Base-by-base conservation (phyloP, 2,329 filamentous ascomycete genomes). In the Canariomyces notabilis region DNA sequence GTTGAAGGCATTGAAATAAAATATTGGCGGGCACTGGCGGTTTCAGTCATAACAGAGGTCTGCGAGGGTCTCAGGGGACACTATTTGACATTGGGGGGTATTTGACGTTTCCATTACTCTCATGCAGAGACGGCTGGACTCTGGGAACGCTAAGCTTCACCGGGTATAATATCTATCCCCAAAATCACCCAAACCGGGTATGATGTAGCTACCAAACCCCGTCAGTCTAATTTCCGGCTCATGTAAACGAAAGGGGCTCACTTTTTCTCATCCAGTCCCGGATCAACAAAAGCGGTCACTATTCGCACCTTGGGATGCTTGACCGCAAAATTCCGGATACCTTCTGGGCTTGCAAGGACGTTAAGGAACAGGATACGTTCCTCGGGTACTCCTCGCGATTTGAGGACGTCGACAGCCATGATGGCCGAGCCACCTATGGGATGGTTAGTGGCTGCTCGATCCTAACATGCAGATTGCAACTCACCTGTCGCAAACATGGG, bases 401-500 rank as follows among this genome's bases (percentile, higher is more conserved):
- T 94, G 57, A 98, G 75, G 3, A 96, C 89, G 54, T 97, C 88
- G 15, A 97, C 90, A 22, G 93, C 93, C 87, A 98, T 95, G 47
- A 89, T 93, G 42, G 93, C 93, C 48, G 90, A 96, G 37, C 93
- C 93, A 57, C 91, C 89, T 93, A 55, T 18, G 6, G 26, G 26
- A 31, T 40, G 49, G 46, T 50, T 44, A 56, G 55, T 31, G 19
- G 22, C 6, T n/a, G 19, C 18, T 26, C 44, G 29, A n/a, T 18
- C 11, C 14, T 31, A 5, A 15, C 12, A 21, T 18, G 4, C 16
- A 36, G 14, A 23, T 16, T 5, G 20, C 26, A 23, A 53, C 74
- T 60, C 69, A 90, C 89, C 90, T 57, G 93, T 98, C 48, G 93
- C 93, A 69, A 98, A 90, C 93, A 98, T 98, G n/a, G 93, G 93